Evolutionary conservation across 1,284 basidiomycete species (phyloP), one percentile per base, ranked within the genome.

Genomic region (Microbotryum intermedium): DNA sequence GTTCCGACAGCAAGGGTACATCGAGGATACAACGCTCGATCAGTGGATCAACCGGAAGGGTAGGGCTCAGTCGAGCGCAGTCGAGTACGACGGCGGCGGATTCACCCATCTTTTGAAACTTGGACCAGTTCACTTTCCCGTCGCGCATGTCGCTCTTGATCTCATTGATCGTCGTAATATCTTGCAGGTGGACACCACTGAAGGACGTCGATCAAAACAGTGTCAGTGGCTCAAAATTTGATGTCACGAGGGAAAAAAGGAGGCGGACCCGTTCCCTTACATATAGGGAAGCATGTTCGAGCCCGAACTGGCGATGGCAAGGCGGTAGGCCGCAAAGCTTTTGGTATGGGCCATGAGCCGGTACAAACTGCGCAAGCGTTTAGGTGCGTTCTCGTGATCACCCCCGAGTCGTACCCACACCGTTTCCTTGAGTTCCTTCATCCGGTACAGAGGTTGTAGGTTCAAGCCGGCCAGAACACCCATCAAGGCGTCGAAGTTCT

Each of bases 401-500:
- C 60, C 64, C 25, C 66, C 64, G 28, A 68, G 59, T 43, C 62
- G 65, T 42, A 48, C 50, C 28, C 70, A 65, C 13, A 72, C 61
- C 30, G 62, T 47, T 6, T 70, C 64, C 42, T 64, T 60, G 7
- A 69, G 67, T 18, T 69, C 70, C 39, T 61, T 55, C 8, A 73
- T 55, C 21, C 72, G 66, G 53, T 69, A 70, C 54, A 73, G 62
- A 2, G 72, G 71, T 34, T 72, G 70, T 13, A 64, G 61, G 55
- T 72, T 72, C 45, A 73, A 61, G 1, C 72, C 72, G 9, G 69
- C 69, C 25, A 73, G 65, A 21, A 73, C 62, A 26, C 72, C 72
- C 69, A 72, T 68, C 18, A 74, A 58, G 20, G 71, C 66, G 62
- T 74, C 70, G 26, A 69, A 72, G 63, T 74, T 72, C 49, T 74